Percentiles rank a stretch among this genome's conserved stretches.
Evolutionary conservation across 108 stramenopile genomes (phyloP).

Genomic region (Fragilaria radians): DNA sequence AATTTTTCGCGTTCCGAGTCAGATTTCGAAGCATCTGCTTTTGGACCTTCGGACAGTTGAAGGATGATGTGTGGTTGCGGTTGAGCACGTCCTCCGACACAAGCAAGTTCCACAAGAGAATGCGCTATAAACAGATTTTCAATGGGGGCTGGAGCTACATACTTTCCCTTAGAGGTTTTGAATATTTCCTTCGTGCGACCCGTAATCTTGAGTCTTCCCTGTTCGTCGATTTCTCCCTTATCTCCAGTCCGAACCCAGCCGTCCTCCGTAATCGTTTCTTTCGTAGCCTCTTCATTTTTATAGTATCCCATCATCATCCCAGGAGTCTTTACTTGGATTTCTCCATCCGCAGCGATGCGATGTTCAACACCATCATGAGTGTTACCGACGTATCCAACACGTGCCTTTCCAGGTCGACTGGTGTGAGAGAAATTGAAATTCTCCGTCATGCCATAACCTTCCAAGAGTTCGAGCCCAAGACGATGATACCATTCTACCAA

Average conservation of each 20-base stretch:
- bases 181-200: constrained; percentile 84
- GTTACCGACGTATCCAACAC: constrained; percentile 65
- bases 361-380: constrained; percentile 56
- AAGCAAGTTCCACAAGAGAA: constrained; percentile 52
- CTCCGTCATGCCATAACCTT: constrained; percentile 83
- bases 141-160: constrained; percentile 75
- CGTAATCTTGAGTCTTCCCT: constrained; percentile 79
- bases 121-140: constrained; percentile 55
- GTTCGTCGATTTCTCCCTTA: constrained; percentile 66
- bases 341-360: constrained; percentile 65
- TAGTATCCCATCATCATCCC: constrained; percentile 77
- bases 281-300: constrained; percentile 79
- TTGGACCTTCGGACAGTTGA: constrained; percentile 48
- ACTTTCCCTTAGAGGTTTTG: constrained; percentile 79
- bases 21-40: constrained; percentile 34
- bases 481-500: constrained; percentile 57
- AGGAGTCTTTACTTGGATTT: constrained; percentile 74
- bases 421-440: constrained; percentile 79
- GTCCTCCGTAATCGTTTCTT: constrained; percentile 73
- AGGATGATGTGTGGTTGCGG: constrained; percentile 60
- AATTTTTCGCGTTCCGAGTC: constrained; percentile 31
- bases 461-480: constrained; percentile 62
- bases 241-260: constrained; percentile 88
- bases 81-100: constrained; percentile 57
- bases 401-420: constrained; percentile 31